A percentile compares a stretch with the other conserved stretches of the same genome.
These are phyloP conservation scores for Rhodotorula babjevae DNA, from an alignment of 768 basidiomycete genomes.

Conservation along the genomic window DNA sequence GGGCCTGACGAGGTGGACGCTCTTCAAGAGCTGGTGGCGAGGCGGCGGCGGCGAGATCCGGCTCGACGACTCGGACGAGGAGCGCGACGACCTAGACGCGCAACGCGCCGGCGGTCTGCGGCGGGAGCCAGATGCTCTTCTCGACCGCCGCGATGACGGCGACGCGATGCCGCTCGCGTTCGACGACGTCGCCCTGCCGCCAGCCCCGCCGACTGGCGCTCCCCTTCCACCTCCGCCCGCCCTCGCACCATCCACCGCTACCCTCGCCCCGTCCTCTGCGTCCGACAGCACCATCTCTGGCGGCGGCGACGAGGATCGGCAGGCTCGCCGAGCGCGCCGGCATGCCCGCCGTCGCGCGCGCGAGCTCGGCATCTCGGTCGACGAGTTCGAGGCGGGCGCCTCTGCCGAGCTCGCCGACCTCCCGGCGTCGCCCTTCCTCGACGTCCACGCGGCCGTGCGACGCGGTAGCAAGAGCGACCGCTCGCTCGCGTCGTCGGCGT, in stretches of 20 bases:
- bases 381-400: constrained; percentile 17
- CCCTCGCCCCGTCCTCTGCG: background rate
- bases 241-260: background rate
- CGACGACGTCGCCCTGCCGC: constrained; percentile 6
- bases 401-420: constrained; percentile 4
- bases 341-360: background rate
- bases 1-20: constrained; percentile 26
- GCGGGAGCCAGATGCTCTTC: background rate
- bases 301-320: background rate
- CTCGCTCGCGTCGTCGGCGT: constrained; percentile 2
- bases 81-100: background rate
- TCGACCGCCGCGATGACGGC: background rate
- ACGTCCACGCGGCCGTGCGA: background rate
- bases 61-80: constrained; percentile 23
- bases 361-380: constrained; percentile 19
- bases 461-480: background rate
- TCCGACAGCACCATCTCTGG: background rate
- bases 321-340: background rate
- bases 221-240: background rate
- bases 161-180: background rate
- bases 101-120: too few species aligned
- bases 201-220: background rate
- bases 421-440: background rate
- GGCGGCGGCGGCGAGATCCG: constrained; percentile 16
- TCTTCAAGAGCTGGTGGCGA: constrained; percentile 30